phyloP scores from a whole-genome alignment of 192 early-diverging fungal genomes.

The Coemansia sp. region DNA sequence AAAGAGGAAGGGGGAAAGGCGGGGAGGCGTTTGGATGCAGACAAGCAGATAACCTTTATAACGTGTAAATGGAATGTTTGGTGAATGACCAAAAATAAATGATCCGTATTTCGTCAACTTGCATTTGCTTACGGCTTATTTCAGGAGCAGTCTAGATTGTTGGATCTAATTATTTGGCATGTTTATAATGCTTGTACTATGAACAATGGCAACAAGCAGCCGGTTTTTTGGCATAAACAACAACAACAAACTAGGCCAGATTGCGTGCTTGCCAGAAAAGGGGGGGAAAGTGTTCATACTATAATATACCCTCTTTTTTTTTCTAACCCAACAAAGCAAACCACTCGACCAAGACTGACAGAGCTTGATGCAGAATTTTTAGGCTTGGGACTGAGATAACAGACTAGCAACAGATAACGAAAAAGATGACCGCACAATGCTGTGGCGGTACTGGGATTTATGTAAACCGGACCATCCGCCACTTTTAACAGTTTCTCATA shows the following conservation, averaged over 20 bases:
- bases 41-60: neutral
- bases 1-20: neutral
- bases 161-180: neutral
- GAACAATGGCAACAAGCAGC: neutral
- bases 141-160: neutral
- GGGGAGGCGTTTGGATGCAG: neutral
- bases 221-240: neutral
- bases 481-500: neutral
- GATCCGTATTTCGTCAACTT: neutral
- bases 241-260: too few species aligned
- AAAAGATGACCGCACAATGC: neutral
- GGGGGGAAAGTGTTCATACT: neutral
- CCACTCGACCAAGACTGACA: neutral
- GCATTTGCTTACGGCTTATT: neutral
- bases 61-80: neutral
- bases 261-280: neutral
- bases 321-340: neutral
- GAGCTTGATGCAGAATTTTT: neutral
- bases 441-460: conserved; percentile 11
- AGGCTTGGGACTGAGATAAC: neutral
- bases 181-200: neutral
- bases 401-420: neutral
- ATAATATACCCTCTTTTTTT: neutral
- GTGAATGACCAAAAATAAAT: neutral
- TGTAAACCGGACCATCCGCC: neutral